A percentile compares a stretch with the other conserved stretches of the same genome.
Conservation (phyloP, 805 yeast species). For the Zygotorulaspora chibaensis region DNA sequence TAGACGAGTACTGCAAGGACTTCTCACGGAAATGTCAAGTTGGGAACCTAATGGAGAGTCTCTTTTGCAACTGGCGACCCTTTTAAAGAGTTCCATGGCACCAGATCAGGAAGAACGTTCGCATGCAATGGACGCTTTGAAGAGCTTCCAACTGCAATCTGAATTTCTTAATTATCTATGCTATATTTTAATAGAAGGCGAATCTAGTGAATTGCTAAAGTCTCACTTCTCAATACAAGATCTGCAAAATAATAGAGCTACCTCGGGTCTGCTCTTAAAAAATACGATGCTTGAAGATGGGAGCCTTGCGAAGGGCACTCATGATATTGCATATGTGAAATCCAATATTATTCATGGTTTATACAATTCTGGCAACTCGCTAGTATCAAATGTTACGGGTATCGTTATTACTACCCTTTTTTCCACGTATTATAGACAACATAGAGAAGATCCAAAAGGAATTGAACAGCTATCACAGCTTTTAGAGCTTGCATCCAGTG, state of each 20-base stretch:
- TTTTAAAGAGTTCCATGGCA: constrained; percentile 70
- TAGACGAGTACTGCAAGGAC: too few relatives aligned
- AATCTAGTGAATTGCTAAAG: constrained; percentile 41
- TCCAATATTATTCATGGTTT: constrained; percentile 41
- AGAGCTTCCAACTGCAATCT: constrained; percentile 62
- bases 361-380: constrained; percentile 24
- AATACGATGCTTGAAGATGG: constrained; percentile 56
- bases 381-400: constrained; percentile 85
- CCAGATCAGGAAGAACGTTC: constrained; percentile 49
- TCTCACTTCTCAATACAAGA: constrained; percentile 22
- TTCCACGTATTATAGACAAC: constrained; percentile 41
- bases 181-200: constrained; percentile 57
- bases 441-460: constrained; percentile 47
- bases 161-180: constrained; percentile 80
- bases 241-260: constrained; percentile 50
- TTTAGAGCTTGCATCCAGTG: constrained; percentile 51
- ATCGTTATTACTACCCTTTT: constrained; percentile 83
- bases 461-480: constrained; percentile 62
- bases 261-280: constrained; percentile 83
- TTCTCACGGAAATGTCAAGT: constrained; percentile 29
- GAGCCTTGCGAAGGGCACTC: constrained; percentile 30
- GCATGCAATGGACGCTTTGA: constrained; percentile 69
- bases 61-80: constrained; percentile 57
- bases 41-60: constrained; percentile 70
- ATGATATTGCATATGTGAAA: constrained; percentile 42